Evolutionary conservation across 73 alveolate species (phyloP), one percentile per base, ranked within the genome.

Genomic region (Paramecium caudatum): DNA sequence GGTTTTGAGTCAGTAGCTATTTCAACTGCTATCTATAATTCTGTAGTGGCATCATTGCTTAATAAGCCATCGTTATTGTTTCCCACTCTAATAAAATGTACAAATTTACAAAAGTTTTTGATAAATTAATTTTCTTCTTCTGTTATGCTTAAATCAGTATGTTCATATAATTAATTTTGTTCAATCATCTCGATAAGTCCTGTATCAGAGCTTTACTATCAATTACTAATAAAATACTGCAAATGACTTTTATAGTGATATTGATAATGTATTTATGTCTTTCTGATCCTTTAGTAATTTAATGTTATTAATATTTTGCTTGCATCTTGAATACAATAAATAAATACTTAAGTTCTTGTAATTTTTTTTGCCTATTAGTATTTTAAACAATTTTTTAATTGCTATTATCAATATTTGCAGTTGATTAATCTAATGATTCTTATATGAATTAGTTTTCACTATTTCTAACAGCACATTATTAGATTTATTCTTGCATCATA

Each of bases 201-300:
- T 9, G 46, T 43, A 55, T 43, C 80, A 55, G 46, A 27, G 30
- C 80, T 55, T 55, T 55, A 55, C 80, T 55, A 55, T 55, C 30
- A 27, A 55, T 10, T 23, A 55, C 23, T 55, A 55, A 55, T 55
- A 23, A 43, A 55, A 55, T 55, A 55, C 80, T 55, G 80, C 80
- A 55, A 55, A 55, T 2, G 80, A 55, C 9, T 55, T 55, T 55
- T 55, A 25, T 21, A 55, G 30, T 15, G 23, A 25, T 23, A 55
- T 55, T 16, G 80, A 55, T 21, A 55, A 27, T 19, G 80, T 55
- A 27, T 55, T 55, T 5, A 43, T 43, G 23, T 55, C 80, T 43
- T 55, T 55, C 30, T 55, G 30, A 55, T 55, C 80, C 7, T 55
- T 55, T 10, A 55, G 80, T 23, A 55, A 55, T 25, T 55, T 55